A percentile compares a stretch with the other conserved stretches of the same genome.
Conservation (phyloP, 2,329 filamentous ascomycete genomes). For the Fusarium miscanthi region DNA sequence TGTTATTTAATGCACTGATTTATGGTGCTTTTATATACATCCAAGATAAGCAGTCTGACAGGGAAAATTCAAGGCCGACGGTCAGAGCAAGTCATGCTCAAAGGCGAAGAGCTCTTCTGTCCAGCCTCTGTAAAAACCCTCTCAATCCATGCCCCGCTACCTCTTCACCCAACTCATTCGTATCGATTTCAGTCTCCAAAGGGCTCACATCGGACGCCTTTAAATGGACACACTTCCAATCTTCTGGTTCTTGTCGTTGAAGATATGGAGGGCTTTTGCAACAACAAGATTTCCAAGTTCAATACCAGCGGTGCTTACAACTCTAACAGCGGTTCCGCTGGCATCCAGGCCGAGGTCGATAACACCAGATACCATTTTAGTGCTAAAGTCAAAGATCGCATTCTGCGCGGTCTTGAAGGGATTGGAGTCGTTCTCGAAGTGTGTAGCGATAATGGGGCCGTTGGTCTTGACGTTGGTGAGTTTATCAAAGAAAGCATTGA, state of each 20-base stretch:
- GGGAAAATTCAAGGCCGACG: not conserved
- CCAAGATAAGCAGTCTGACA: not conserved
- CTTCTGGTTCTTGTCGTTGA: not conserved
- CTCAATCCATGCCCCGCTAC: too few species aligned
- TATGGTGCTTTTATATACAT: not conserved
- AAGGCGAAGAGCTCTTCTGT: accelerated
- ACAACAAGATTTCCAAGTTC: not conserved
- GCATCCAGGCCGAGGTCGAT: not conserved
- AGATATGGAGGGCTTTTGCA: not conserved
- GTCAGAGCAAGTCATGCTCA: not conserved
- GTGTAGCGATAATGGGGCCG: not conserved
- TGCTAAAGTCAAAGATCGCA: not conserved
- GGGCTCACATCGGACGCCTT: accelerated
- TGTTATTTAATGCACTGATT: too few species aligned
- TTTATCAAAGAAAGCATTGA: not conserved
- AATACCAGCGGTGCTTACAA: not conserved
- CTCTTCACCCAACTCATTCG: not conserved
- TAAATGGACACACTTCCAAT: not conserved
- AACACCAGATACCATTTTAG: not conserved
- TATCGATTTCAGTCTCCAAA: not conserved
- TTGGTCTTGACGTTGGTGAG: not conserved
- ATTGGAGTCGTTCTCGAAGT: not conserved
- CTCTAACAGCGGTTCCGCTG: not conserved
- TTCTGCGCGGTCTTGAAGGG: not conserved
- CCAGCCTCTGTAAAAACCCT: not conserved